Evolutionary conservation across 78 protist genomes (phyloP).

Genomic region (Cavenderia fasciculata): DNA sequence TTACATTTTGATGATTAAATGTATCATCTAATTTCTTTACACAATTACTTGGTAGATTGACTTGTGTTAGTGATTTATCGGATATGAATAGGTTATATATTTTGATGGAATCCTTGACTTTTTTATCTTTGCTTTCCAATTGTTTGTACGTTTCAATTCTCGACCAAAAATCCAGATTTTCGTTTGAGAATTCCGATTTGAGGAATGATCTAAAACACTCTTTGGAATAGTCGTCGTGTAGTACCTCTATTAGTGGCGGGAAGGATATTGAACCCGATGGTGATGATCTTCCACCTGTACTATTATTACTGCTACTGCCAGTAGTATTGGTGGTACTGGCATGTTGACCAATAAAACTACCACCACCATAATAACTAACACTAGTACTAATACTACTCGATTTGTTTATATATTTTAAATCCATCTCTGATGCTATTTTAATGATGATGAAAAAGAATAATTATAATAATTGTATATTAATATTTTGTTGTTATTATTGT

Average conservation of each 20-base stretch:
- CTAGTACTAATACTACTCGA: too few relatives aligned
- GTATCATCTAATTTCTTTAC: slow-evolving; percentile 28
- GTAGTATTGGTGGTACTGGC: too few relatives aligned
- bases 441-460: too few relatives aligned
- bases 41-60: slow-evolving; percentile 29
- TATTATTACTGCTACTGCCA: background rate
- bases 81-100: slow-evolving; percentile 21
- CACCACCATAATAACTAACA: too few relatives aligned
- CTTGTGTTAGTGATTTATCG: slow-evolving; percentile 19
- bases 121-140: background rate
- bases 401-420: slow-evolving; percentile 7
- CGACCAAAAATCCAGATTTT: slow-evolving; percentile 52
- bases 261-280: background rate
- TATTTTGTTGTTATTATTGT: too few relatives aligned
- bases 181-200: slow-evolving; percentile 45
- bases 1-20: background rate
- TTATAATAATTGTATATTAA: too few relatives aligned
- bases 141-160: slow-evolving; percentile 9
- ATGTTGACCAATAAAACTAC: too few relatives aligned
- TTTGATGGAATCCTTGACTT: background rate
- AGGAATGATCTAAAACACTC: slow-evolving; percentile 38
- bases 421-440: slow-evolving; percentile 49
- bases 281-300: background rate
- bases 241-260: slow-evolving; percentile 14
- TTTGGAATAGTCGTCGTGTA: background rate